phyloP scores from a whole-genome alignment of 495 filamentous ascomycete species.

The Penicillium verhagenii region DNA sequence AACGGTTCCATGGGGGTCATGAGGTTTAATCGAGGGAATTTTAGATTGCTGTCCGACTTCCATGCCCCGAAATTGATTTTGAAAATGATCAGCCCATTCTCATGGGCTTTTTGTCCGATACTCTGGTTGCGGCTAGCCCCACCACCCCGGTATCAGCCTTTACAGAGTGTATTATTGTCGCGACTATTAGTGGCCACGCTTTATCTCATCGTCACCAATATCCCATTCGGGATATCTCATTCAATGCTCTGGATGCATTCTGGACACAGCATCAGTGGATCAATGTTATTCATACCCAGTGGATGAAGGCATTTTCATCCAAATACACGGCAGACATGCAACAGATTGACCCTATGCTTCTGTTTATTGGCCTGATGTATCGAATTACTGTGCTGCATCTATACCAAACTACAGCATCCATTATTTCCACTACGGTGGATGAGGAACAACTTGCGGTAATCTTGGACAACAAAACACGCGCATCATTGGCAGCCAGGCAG shows the following conservation, averaged over 20 bases:
- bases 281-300: conserved; percentile 37
- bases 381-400: conserved; percentile 39
- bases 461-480: not conserved
- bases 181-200: not conserved
- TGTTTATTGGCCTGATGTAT: conserved; percentile 37
- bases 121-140: conserved; percentile 23
- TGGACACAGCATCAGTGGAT: not conserved
- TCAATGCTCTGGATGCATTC: not conserved
- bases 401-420: not conserved
- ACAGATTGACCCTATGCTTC: conserved; percentile 39
- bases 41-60: conserved; percentile 38
- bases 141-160: conserved; percentile 32
- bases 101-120: conserved; percentile 43
- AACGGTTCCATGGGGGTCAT: too few species aligned
- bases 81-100: conserved; percentile 42
- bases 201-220: not conserved
- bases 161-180: not conserved
- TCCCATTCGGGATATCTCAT: not conserved
- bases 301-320: conserved; percentile 5
- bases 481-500: conserved; percentile 35
- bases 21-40: not conserved
- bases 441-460: not conserved
- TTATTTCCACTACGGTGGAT: not conserved
- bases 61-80: conserved; percentile 45
- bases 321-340: not conserved